Evolutionary conservation across 2,329 filamentous ascomycete species (phyloP), one percentile per base, ranked within the genome.

Genomic region (Verticillium zaregamsianum): DNA sequence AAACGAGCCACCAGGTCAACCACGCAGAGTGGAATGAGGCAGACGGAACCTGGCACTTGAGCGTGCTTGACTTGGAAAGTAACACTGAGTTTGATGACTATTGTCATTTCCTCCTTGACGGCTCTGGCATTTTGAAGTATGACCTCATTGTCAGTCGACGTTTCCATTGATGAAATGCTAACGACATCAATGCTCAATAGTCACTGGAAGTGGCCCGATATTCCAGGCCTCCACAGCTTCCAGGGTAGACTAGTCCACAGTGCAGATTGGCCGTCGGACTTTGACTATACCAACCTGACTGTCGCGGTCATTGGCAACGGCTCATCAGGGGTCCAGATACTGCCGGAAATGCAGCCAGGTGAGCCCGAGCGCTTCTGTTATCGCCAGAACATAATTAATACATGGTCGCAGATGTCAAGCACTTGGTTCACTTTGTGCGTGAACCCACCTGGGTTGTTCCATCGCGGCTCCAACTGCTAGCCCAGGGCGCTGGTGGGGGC

Each of bases 191-290:
- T 25, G 23, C 23, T 2, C 23, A 25, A 25, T 25, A 25, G n/a
- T 59, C 69, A 72, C 25, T 79, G 73, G 76, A 76, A 76, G 59
- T 82, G 76, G 75, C 79, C 80, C 7, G 70, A 75, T 23, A 79
- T 83, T 17, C 68, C 72, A 2, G 81, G 82, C 4, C 72, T 79
- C 7, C 72, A 79, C 25, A 69, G 72, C 3, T 85, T 83, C 66
- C 72, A 78, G 60, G 79, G 79, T 2, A 73, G 75, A 58, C 62
- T 81, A 5, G 65, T 80, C 56, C 80, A 82, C 63, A 78, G 72
- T 55, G 80, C 80, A 5, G 60, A 58, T 5, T 82, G 78, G 77
- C 74, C 78, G 56, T 68, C 74, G 25, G 66, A 15, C n/a, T 54
- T 65, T n/a, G 58, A 66, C 52, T 61, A 59, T 39, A 60, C 25